Evolutionary conservation across 2,329 filamentous ascomycete genomes (phyloP).

Genomic region (Hypomyces rosellus): DNA sequence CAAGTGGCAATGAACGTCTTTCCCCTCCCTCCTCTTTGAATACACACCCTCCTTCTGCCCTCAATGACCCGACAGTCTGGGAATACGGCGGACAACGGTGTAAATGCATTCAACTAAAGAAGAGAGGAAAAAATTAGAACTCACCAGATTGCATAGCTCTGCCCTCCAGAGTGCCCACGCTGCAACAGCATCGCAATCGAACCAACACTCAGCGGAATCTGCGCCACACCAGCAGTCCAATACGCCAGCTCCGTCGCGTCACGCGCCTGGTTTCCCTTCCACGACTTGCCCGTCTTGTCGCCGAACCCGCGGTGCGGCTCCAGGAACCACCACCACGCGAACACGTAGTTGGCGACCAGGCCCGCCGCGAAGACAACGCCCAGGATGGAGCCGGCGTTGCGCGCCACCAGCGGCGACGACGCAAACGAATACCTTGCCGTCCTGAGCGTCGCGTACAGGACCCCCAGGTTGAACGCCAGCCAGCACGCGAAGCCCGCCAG

Average conservation of each 20-base stretch:
- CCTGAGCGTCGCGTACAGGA: constrained; percentile 41
- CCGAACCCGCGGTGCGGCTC: constrained; percentile 34
- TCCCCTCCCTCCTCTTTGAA: no score
- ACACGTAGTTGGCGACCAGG: constrained; percentile 32
- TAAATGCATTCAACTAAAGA: neutral
- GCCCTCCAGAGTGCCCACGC: constrained; percentile 42
- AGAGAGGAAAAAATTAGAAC: constrained; percentile 17
- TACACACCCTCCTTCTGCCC: no score
- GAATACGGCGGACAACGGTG: neutral
- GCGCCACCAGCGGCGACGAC: constrained; percentile 33
- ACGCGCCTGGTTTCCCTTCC: constrained; percentile 31
- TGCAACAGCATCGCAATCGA: constrained; percentile 39
- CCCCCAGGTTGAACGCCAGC: constrained; percentile 42
- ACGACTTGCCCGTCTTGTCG: constrained; percentile 40
- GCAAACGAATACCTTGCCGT: constrained; percentile 39
- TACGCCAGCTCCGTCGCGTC: constrained; percentile 46
- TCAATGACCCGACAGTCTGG: no score
- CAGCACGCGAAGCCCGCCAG: constrained; percentile 39
- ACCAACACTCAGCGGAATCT: constrained; percentile 34
- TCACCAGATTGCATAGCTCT: constrained; percentile 44
- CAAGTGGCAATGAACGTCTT: no score
- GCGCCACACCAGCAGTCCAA: constrained; percentile 40
- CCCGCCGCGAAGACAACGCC: constrained; percentile 29
- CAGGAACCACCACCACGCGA: constrained; percentile 43
- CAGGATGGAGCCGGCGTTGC: constrained; percentile 34